Base-by-base conservation (phyloP, 2,329 filamentous ascomycete species). In the Capronia epimyces region DNA sequence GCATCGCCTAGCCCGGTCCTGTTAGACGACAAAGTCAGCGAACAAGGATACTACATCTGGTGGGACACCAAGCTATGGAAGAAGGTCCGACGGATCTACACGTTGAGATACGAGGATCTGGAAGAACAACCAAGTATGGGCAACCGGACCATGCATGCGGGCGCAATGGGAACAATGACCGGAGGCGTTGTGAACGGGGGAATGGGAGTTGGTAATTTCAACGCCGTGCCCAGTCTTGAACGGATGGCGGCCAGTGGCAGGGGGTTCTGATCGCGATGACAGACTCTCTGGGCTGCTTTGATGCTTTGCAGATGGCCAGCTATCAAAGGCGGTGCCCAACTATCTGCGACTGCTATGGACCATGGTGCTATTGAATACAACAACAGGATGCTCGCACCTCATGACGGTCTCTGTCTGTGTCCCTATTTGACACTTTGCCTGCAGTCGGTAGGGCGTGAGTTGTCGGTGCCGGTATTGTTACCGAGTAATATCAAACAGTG, bases 61-160 rank as follows among this genome's bases (percentile, higher is more conserved):
- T 76, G 74, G 70, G 73, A 76, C 56, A 71, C 70, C 16, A 63
- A 67, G 15, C 69, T 64, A 44, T 76, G 74, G 74, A 74, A 76
- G 65, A 73, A 74, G 62, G 66, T 73, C 67, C 60, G 74, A 67
- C 70, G 72, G 37, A 72, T 75, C 54, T 75, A 75, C 46, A 70
- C 74, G 29, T 66, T 76, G 49, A 69, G 71, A 45, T 76, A 75
- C 52, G 71, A 74, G 56, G 72, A 74, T 60, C 60, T 76, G 58
- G 73, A 76, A 55, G 74, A 74, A 62, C 56, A 60, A 44, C 56
- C 56, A 2, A 62, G 56, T 45, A 58, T 60, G 44, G 59, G 59
- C 10, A 56, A 53, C 34, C 49, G 52, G 40, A 46, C 53, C 10
- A 50, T 56, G 10, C 53, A 52, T 36, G 49, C 53, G 15, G 54